Percentiles rank a stretch among this genome's conserved stretches.
These are phyloP conservation scores for Lipomyces orientalis DNA, from an alignment of 805 yeast genomes.

Conservation along the genomic window DNA sequence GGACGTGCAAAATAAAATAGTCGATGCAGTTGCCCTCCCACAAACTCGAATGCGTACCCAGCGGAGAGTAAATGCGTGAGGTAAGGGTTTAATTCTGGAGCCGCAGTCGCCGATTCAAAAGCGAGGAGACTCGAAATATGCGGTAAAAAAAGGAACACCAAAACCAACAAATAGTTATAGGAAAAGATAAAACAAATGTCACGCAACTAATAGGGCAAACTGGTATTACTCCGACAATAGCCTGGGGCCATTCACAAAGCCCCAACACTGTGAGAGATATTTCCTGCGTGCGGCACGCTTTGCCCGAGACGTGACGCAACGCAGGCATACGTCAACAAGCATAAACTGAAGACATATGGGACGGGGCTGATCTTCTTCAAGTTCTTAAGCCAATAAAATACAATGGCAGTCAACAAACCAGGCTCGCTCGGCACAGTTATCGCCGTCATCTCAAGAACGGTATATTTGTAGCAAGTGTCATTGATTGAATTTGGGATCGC, in stretches of 20 bases:
- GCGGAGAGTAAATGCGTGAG: background rate
- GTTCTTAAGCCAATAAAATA: background rate
- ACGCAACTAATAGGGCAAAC: no score
- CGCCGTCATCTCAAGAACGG: conserved; percentile 1
- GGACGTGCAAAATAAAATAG: background rate
- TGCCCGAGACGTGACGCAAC: background rate
- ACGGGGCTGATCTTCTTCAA: background rate
- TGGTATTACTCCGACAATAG: background rate
- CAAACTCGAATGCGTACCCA: background rate
- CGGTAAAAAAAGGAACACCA: background rate
- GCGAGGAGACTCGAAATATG: background rate
- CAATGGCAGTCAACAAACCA: background rate
- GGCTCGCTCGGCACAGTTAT: background rate
- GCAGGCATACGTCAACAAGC: background rate
- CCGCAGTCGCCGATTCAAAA: background rate
- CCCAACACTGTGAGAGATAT: background rate
- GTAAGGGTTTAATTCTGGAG: background rate
- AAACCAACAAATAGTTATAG: background rate
- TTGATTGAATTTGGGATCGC: background rate
- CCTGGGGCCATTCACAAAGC: background rate
- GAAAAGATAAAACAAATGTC: background rate
- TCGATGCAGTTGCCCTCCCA: background rate
- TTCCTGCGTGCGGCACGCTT: background rate
- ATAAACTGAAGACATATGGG: background rate
- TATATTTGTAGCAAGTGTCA: background rate